These are phyloP conservation scores for Dendrothele bispora DNA, from an alignment of 768 basidiomycete species.

Conservation along the genomic window DNA sequence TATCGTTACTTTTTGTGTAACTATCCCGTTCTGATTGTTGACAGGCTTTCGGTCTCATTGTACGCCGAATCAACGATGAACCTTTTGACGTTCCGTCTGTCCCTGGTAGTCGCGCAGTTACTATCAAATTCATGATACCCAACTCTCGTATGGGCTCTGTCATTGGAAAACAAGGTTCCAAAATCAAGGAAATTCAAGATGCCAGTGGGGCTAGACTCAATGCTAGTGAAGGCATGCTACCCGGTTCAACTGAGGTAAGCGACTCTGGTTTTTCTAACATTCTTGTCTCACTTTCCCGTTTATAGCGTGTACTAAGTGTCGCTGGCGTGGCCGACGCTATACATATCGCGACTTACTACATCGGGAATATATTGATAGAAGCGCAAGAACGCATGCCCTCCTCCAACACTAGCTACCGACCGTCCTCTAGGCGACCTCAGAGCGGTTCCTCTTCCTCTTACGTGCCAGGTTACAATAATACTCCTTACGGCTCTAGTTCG, in stretches of 20 bases:
- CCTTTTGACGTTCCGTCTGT: conserved; percentile 98
- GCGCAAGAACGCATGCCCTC: conserved; percentile 84
- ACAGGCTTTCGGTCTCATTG: conserved; percentile 99
- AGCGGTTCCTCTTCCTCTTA: conserved; percentile 58
- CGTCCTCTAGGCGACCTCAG: conserved; percentile 50
- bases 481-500: conserved; percentile 36
- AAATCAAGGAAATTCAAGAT: conserved; percentile 99
- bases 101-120: conserved; percentile 96
- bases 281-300: conserved; percentile 14
- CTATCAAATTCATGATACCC: conserved; percentile 99
- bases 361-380: conserved; percentile 96
- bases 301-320: conserved; percentile 92
- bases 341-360: conserved; percentile 99
- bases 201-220: conserved; percentile 95
- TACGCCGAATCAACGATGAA: conserved; percentile 98
- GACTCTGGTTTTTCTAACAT: conserved; percentile 9
- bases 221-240: conserved; percentile 97
- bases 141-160: conserved; percentile 99
- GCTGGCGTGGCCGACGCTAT: conserved; percentile 99
- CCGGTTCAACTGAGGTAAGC: conserved; percentile 96
- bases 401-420: conserved; percentile 67
- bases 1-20: conserved; percentile 9
- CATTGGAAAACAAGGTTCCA: conserved; percentile 95
- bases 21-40: neutral
- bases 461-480: conserved; percentile 61